phyloP scores from a whole-genome alignment of 257 asterid genomes.

The Solanum ahanhuiri region DNA sequence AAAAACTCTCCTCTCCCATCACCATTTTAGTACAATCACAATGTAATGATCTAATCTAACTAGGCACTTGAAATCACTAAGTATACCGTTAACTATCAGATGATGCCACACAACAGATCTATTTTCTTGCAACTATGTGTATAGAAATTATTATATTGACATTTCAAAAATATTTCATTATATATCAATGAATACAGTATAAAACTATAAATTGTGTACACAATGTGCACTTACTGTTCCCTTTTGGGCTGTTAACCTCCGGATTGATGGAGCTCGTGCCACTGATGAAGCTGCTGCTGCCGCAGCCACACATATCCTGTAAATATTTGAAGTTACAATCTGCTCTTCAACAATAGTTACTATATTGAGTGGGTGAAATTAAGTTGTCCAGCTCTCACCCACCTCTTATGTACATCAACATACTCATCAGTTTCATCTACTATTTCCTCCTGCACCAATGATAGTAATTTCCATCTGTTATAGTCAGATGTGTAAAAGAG shows the following conservation, averaged over 20 bases:
- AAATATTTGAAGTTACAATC: neutral
- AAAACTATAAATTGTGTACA: neutral
- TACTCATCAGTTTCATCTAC: constrained; percentile 90
- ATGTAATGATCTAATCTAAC: neutral
- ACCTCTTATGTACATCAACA: constrained; percentile 92
- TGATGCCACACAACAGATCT: neutral
- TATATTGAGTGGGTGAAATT: neutral
- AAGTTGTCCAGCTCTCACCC: neutral
- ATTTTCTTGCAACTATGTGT: neutral
- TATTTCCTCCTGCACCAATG: constrained; percentile 64
- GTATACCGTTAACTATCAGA: neutral
- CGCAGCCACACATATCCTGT: constrained; percentile 84
- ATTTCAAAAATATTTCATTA: neutral
- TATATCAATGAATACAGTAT: neutral
- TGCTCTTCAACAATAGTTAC: neutral
- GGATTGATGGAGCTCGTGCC: constrained; percentile 74
- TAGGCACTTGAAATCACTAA: neutral
- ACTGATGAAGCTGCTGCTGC: constrained; percentile 81
- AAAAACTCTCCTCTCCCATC: neutral
- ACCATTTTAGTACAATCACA: neutral
- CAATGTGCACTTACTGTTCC: constrained; percentile 41
- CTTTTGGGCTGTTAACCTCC: constrained; percentile 50
- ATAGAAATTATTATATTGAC: neutral
- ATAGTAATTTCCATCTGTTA: neutral
- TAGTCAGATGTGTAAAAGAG: neutral